Conservation (phyloP, 129 eudicot genomes). For the Centrapalus pauciflorus region DNA sequence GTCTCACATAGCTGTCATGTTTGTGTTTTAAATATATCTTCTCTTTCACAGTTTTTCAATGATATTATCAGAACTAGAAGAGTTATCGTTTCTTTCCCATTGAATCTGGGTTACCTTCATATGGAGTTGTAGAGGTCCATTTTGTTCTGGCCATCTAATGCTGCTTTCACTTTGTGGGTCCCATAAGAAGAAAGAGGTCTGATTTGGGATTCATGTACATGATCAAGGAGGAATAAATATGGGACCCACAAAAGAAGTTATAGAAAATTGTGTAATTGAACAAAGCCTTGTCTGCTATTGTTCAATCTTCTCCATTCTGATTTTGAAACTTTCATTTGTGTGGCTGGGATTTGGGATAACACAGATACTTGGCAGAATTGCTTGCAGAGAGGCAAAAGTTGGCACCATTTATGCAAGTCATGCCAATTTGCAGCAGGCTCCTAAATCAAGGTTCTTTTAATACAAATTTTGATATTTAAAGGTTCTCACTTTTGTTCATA, state of each 20-base stretch:
- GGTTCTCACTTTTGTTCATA: neutral
- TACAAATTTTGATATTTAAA: neutral
- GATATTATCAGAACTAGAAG: neutral
- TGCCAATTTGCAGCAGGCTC: constrained; percentile 76
- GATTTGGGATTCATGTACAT: neutral
- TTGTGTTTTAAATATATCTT: neutral
- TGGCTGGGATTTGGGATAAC: constrained; percentile 14
- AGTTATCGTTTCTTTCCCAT: neutral
- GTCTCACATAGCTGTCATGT: neutral
- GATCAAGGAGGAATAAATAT: neutral
- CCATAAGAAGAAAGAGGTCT: neutral
- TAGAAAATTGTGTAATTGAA: neutral
- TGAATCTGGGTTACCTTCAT: neutral
- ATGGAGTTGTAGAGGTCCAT: neutral
- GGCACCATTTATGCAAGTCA: constrained; percentile 68
- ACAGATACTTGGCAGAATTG: constrained; percentile 67
- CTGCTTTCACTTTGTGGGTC: constrained; percentile 1
- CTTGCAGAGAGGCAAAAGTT: constrained; percentile 68
- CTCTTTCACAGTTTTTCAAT: neutral
- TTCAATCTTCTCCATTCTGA: constrained; percentile 2
- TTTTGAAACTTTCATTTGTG: neutral
- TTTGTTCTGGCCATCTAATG: neutral
- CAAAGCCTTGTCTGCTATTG: neutral
- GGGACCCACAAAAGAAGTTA: neutral
- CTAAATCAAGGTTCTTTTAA: constrained; percentile 59